Evolutionary conservation across 208 protist genomes (phyloP).

Genomic region (Leishmania amazonensis): DNA sequence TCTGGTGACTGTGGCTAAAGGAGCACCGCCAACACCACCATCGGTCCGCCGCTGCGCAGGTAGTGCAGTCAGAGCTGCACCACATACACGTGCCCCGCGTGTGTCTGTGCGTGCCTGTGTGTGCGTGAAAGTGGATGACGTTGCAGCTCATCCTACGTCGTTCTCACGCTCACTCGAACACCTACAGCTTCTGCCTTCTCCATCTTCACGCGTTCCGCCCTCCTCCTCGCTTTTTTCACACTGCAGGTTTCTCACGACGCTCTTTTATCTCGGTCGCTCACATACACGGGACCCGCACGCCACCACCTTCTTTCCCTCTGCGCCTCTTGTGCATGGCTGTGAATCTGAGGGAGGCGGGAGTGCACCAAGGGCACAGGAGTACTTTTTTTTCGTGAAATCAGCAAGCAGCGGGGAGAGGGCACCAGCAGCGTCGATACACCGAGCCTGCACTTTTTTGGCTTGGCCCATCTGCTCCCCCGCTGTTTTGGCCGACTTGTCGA

Average conservation of each 20-base stretch:
- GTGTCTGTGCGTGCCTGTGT: not conserved
- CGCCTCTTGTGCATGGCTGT: not conserved
- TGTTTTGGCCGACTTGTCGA: not conserved
- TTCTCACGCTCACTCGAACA: not conserved
- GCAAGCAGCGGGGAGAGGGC: not conserved
- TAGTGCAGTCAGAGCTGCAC: not conserved
- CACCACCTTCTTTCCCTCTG: not conserved
- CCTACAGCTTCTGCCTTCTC: not conserved
- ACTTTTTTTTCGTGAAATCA: not conserved
- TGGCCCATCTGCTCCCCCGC: not conserved
- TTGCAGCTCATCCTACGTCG: not conserved
- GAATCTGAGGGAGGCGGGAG: not conserved
- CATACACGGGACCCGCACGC: not conserved
- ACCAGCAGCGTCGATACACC: not conserved
- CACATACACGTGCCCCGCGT: not conserved
- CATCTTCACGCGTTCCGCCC: not conserved
- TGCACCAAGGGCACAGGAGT: not conserved
- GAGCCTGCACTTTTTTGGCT: not conserved
- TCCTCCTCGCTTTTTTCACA: not conserved
- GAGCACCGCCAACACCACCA: not conserved
- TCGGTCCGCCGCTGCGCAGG: not conserved
- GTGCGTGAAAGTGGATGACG: not conserved
- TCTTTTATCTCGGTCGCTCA: not conserved
- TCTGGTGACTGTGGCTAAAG: not conserved
- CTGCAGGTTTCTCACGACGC: not conserved